A percentile compares a stretch with the other conserved stretches of the same genome.
Conservation (phyloP, 2,329 filamentous ascomycete species). For the Colletotrichum acutatum region DNA sequence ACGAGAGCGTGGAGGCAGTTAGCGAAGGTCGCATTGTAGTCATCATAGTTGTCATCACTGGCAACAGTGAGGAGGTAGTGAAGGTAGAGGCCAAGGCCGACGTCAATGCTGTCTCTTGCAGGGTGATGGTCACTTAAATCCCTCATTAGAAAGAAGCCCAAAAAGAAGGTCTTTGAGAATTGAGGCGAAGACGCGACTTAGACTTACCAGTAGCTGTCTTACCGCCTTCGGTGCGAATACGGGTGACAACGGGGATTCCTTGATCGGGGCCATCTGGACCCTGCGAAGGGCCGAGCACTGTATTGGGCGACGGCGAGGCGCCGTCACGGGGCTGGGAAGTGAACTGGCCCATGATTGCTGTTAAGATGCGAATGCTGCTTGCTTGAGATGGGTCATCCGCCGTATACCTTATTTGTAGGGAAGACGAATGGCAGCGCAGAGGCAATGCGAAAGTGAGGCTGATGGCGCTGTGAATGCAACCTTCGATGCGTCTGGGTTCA, state of each 20-base stretch:
- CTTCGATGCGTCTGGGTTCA: background rate
- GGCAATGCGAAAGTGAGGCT: background rate
- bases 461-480: background rate
- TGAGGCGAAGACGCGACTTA: background rate
- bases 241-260: background rate
- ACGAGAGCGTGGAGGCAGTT: background rate
- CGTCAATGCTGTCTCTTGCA: background rate
- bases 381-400: background rate
- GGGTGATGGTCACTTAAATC: background rate
- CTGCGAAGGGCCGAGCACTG: background rate
- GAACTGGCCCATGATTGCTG: background rate
- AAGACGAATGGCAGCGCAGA: background rate
- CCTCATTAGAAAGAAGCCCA: background rate
- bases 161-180: background rate
- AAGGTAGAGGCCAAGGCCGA: background rate
- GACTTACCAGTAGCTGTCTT: conserved; percentile 6
- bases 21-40: background rate
- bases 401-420: background rate
- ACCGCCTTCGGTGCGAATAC: background rate
- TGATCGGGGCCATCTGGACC: background rate
- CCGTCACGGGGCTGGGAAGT: background rate
- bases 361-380: background rate
- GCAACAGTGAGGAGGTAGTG: background rate
- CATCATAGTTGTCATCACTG: background rate
- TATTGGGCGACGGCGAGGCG: background rate